Conservation (phyloP, 2,329 filamentous ascomycete species). For the Paracoccidioides brasiliensis region DNA sequence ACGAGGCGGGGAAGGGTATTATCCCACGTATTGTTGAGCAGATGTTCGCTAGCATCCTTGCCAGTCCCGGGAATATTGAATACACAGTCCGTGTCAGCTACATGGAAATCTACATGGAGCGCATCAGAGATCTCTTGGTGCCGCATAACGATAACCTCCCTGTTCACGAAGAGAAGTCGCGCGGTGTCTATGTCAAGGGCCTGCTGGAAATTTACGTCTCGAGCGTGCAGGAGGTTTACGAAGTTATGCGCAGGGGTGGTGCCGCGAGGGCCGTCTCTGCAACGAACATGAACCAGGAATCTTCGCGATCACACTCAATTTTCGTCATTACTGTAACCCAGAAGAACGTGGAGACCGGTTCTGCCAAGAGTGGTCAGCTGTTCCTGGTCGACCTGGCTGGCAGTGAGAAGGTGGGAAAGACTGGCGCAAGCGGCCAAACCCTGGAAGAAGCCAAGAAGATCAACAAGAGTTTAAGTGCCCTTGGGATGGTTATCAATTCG, state of each 20-base stretch:
- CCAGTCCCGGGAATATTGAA: conserved; percentile 84
- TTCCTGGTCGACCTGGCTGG: conserved; percentile 97
- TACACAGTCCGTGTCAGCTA: conserved; percentile 98
- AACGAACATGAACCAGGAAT: conserved; percentile 99
- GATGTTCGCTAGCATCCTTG: conserved; percentile 90
- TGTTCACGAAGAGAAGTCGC: conserved; percentile 94
- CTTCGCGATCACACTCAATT: conserved; percentile 94
- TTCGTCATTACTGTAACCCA: conserved; percentile 95
- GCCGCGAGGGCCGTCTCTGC: conserved; percentile 80
- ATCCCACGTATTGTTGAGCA: conserved; percentile 96
- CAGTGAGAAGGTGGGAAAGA: conserved; percentile 98
- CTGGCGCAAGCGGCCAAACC: conserved; percentile 90
- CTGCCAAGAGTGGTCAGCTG: conserved; percentile 87
- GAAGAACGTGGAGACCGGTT: conserved; percentile 94
- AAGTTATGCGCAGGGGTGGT: conserved; percentile 89
- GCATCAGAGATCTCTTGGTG: conserved; percentile 81
- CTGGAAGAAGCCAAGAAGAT: conserved; percentile 99
- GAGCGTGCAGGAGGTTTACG: conserved; percentile 88
- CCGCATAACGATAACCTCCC: conserved; percentile 93
- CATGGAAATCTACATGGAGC: conserved; percentile 99
- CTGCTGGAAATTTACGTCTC: conserved; percentile 90
- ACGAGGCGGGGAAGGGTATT: conserved; percentile 76
- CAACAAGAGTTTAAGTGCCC: conserved; percentile 96
- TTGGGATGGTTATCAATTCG: conserved; percentile 98
- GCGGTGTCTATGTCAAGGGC: conserved; percentile 93